phyloP scores from a whole-genome alignment of 2,329 filamentous ascomycete genomes.

The Fusarium aywerte region DNA sequence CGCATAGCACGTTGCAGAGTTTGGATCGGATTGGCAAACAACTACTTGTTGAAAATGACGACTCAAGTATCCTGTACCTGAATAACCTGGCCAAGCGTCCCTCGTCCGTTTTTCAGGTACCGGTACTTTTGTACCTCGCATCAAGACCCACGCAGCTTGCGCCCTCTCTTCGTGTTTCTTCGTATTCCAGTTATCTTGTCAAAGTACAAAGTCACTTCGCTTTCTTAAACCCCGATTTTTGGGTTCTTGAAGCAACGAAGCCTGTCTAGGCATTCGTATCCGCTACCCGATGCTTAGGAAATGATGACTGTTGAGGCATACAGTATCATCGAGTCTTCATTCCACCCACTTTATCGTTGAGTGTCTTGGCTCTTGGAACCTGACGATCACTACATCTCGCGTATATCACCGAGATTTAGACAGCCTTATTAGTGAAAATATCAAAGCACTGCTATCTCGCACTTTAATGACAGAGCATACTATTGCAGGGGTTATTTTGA shows the following conservation, averaged over 20 bases:
- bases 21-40: constrained; percentile 18
- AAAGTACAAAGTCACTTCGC: constrained; percentile 26
- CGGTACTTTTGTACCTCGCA: constrained; percentile 29
- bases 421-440: background rate
- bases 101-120: constrained; percentile 34
- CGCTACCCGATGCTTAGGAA: constrained; percentile 17
- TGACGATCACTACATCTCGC: constrained; percentile 18
- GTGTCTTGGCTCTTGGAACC: constrained; percentile 18
- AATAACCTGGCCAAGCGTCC: constrained; percentile 20
- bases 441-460: background rate
- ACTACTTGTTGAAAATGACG: background rate
- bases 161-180: constrained; percentile 43
- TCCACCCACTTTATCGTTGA: constrained; percentile 4
- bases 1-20: constrained; percentile 21
- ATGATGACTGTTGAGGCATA: constrained; percentile 20
- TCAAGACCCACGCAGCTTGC: constrained; percentile 39
- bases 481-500: too few species aligned
- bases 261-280: constrained; percentile 32
- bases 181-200: constrained; percentile 35
- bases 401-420: constrained; percentile 19
- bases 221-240: constrained; percentile 25
- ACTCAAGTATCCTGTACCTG: constrained; percentile 16
- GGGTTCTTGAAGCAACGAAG: constrained; percentile 19
- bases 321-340: background rate
- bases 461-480: background rate